phyloP scores from a whole-genome alignment of 2,329 filamentous ascomycete genomes.

The Sclerotiophoma versabilis region DNA sequence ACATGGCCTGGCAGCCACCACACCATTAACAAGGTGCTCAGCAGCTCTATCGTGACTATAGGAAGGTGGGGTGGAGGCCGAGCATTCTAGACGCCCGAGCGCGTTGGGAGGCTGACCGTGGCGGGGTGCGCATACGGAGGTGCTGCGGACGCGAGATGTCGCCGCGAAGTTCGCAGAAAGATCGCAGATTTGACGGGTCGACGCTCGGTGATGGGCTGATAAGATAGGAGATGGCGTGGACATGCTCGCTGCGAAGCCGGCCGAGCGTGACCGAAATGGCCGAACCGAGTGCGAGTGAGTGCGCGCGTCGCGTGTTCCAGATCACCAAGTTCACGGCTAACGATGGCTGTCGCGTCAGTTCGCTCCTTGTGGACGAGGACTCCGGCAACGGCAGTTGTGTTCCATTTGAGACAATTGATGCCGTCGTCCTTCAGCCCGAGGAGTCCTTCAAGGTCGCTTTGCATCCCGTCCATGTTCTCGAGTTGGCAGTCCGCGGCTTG shows the following conservation, averaged over 20 bases:
- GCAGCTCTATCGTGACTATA: slow-evolving; percentile 6
- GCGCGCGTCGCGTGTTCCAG: slow-evolving; percentile 22
- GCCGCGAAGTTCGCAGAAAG: slow-evolving; percentile 16
- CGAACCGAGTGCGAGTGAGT: slow-evolving; percentile 14
- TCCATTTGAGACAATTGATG: slow-evolving; percentile 19
- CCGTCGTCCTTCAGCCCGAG: slow-evolving; percentile 12
- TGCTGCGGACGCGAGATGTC: slow-evolving; percentile 18
- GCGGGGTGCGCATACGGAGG: slow-evolving; percentile 12
- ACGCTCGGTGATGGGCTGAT: slow-evolving; percentile 9
- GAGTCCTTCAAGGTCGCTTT: slow-evolving; percentile 10
- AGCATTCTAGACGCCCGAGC: slow-evolving; percentile 16
- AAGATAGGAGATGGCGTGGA: slow-evolving; percentile 24
- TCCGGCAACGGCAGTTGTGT: slow-evolving; percentile 17
- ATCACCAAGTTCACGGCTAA: not conserved
- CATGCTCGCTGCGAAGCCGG: slow-evolving; percentile 8
- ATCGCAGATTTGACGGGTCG: slow-evolving; percentile 5
- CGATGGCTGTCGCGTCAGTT: slow-evolving; percentile 21
- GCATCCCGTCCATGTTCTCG: not conserved
- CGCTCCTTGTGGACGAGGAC: slow-evolving; percentile 26
- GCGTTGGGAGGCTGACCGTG: not conserved
- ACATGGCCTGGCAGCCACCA: slow-evolving; percentile 10
- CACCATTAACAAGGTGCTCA: slow-evolving; percentile 8
- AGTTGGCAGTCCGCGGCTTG: not conserved
- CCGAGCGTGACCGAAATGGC: slow-evolving; percentile 17
- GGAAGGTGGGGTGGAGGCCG: slow-evolving; percentile 17